A percentile compares a stretch with the other conserved stretches of the same genome.
Evolutionary conservation across 306 rosid genomes (phyloP).

Genomic region (Aeschynomene evenia): DNA sequence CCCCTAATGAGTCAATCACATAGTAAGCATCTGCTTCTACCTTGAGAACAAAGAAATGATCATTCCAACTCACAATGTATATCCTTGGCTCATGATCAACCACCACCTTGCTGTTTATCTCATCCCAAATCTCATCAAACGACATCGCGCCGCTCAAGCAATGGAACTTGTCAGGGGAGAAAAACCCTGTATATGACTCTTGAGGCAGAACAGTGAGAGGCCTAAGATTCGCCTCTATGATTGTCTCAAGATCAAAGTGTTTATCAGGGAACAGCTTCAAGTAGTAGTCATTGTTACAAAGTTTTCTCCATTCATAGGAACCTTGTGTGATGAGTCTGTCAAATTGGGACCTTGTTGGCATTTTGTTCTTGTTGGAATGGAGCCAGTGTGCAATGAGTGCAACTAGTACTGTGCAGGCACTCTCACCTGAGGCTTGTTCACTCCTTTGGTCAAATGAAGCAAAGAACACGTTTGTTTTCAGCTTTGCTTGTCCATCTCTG

Average conservation of each 20-base stretch:
- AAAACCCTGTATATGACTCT: constrained; percentile 68
- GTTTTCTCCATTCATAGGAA: constrained; percentile 64
- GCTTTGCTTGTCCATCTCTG: constrained; percentile 60
- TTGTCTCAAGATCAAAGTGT: constrained; percentile 76
- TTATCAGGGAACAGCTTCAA: constrained; percentile 54
- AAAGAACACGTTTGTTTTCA: constrained; percentile 58
- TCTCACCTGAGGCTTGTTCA: constrained; percentile 57
- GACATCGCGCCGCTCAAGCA: constrained; percentile 73
- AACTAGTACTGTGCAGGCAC: constrained; percentile 75
- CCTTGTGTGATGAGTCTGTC: constrained; percentile 66
- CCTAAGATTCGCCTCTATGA: constrained; percentile 58
- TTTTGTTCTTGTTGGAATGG: constrained; percentile 41
- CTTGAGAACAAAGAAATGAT: constrained; percentile 79
- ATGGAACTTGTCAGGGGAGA: constrained; percentile 69
- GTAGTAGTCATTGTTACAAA: constrained; percentile 47
- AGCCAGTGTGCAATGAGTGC: constrained; percentile 86
- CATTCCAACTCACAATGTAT: constrained; percentile 90
- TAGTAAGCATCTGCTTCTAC: constrained; percentile 62
- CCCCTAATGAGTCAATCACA: constrained; percentile 68
- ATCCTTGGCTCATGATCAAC: constrained; percentile 35
- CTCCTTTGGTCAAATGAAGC: constrained; percentile 82
- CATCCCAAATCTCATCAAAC: constrained; percentile 66
- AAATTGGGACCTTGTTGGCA: constrained; percentile 59
- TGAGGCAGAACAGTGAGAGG: constrained; percentile 46
- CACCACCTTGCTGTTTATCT: constrained; percentile 32